phyloP scores from a whole-genome alignment of 257 asterid species.

The Penstemon eatonii region DNA sequence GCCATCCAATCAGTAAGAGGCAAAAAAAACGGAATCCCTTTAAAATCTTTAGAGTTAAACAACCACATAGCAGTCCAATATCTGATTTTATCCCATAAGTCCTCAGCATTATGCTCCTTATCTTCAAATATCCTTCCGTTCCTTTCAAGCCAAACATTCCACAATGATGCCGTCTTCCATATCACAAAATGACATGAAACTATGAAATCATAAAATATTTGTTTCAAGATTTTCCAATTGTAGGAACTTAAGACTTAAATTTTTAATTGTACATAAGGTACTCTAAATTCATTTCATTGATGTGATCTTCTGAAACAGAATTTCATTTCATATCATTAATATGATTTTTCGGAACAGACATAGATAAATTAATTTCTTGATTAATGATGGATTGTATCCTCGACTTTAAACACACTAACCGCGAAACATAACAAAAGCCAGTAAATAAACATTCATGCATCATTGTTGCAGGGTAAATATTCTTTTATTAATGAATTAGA shows the following conservation, averaged over 20 bases:
- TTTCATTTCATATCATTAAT: conserved; percentile 17
- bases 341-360: not conserved
- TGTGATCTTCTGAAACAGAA: not conserved
- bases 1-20: no score
- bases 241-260: conserved; percentile 6
- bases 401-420: not conserved
- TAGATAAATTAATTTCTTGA: conserved; percentile 1
- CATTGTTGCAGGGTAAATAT: conserved; percentile 4
- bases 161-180: no score
- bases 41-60: no score
- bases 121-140: no score
- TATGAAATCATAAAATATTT: conserved; percentile 10
- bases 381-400: conserved; percentile 4
- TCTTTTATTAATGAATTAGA: conserved; percentile 3
- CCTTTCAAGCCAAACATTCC: no score
- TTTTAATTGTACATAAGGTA: no score
- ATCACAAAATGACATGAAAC: conserved; percentile 4
- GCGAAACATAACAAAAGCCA: conserved; percentile 8
- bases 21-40: no score
- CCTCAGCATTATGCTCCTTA: no score
- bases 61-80: no score
- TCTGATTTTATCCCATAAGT: no score
- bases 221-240: conserved; percentile 16
- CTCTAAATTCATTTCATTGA: not conserved
- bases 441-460: not conserved